Evolutionary conservation across 495 filamentous ascomycete genomes (phyloP).

Genomic region (Penicillium bovifimosum): DNA sequence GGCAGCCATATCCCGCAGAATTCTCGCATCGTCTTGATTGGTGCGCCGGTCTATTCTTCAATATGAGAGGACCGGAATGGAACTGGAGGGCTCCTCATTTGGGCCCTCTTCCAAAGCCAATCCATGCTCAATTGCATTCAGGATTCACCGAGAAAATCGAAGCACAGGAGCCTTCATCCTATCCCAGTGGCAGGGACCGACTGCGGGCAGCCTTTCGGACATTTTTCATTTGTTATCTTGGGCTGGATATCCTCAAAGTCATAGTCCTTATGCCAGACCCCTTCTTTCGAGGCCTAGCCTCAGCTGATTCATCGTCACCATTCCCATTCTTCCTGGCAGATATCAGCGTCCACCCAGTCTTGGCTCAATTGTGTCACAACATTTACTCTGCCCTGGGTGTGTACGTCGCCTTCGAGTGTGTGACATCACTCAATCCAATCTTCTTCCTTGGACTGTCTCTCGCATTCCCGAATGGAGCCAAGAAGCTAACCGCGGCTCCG

Average conservation of each 20-base stretch:
- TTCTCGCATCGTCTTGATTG: conserved; percentile 64
- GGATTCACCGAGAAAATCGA: conserved; percentile 6
- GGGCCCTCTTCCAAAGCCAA: conserved; percentile 50
- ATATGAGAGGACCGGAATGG: conserved; percentile 74
- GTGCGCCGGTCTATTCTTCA: conserved; percentile 61
- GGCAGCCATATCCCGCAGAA: conserved; percentile 65
- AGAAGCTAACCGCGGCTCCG: conserved; percentile 36
- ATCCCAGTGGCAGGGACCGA: conserved; percentile 34
- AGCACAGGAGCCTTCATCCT: conserved; percentile 5
- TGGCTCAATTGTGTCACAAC: conserved; percentile 46
- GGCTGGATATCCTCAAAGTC: conserved; percentile 61
- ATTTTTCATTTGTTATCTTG: conserved; percentile 52
- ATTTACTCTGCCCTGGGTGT: conserved; percentile 45
- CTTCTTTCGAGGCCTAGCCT: conserved; percentile 56
- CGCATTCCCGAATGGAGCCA: conserved; percentile 34
- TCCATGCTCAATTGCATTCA: conserved; percentile 37
- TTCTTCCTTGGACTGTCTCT: conserved; percentile 53
- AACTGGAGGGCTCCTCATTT: conserved; percentile 60
- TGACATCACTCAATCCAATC: conserved; percentile 51
- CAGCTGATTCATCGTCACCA: conserved; percentile 32
- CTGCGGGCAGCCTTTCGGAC: conserved; percentile 41
- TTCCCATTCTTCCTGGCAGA: conserved; percentile 38
- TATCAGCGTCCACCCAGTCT: conserved; percentile 23
- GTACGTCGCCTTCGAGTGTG: conserved; percentile 47
- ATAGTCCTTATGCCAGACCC: conserved; percentile 60